Conservation (phyloP, 306 rosid species). For the Cucurbita ficifolia region DNA sequence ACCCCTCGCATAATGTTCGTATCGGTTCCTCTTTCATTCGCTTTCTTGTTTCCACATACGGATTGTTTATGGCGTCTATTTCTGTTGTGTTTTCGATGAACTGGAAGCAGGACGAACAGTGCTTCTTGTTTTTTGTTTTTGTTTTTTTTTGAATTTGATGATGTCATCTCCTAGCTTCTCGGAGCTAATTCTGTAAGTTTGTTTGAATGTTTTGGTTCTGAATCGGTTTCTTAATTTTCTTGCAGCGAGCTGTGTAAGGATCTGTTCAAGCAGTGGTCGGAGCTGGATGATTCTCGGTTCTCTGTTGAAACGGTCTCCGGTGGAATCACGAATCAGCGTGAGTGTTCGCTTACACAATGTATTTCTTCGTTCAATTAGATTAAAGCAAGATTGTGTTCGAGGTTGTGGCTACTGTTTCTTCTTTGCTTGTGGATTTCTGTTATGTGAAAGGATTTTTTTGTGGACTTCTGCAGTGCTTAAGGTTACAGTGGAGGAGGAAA, state of each 20-base stretch:
- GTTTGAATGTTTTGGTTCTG: background rate
- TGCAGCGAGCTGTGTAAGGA: constrained; percentile 71
- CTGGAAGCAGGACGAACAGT: background rate
- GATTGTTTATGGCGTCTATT: background rate
- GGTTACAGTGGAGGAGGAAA: constrained; percentile 47
- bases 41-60: background rate
- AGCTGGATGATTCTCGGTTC: constrained; percentile 52
- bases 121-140: background rate
- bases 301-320: constrained; percentile 62
- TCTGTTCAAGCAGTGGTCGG: constrained; percentile 65
- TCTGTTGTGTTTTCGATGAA: background rate
- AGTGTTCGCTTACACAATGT: constrained; percentile 14
- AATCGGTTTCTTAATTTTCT: background rate
- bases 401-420: background rate
- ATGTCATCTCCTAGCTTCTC: background rate
- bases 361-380: background rate
- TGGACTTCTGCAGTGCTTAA: constrained; percentile 45
- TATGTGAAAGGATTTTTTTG: background rate
- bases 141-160: background rate
- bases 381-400: background rate
- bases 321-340: constrained; percentile 87
- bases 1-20: constrained; percentile 44
- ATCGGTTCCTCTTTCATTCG: background rate
- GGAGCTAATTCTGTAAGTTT: background rate
- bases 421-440: background rate